Base-by-base conservation (phyloP, 2,329 filamentous ascomycete species). In the Aschersonia sp. region DNA sequence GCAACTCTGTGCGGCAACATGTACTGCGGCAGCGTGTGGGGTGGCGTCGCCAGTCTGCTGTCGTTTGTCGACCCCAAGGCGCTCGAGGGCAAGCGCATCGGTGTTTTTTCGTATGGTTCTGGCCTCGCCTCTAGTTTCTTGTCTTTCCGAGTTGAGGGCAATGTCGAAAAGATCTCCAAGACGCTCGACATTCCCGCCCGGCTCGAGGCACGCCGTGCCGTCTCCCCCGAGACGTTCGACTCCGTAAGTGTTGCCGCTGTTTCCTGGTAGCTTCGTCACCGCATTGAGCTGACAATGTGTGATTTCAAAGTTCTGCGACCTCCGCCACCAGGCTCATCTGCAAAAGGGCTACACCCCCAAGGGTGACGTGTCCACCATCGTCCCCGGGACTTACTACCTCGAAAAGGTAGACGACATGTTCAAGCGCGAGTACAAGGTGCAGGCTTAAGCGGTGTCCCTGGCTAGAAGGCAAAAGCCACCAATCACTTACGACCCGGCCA, bases 341-440 rank as follows among this genome's bases (percentile, higher is more conserved):
- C 77, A 88, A 72, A 90, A 89, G 73, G 70, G 79, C 70, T 92
- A 78, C 69, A 78, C 71, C 53, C 86, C 86, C 52, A 65, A 73
- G 58, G 86, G 86, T 49, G 79, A 79, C 47, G 60, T 73, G 31
- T 82, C 84, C 43, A 84, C 77, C 55, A 75, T 92, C 49, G 62
- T 63, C 51, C 67, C 75, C 50, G 82, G 79, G 50, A 79, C 80
- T 29, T 92, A 90, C 72, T 92, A 89, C 70, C 75, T 92, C 50
- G 79, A 78, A 60, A 80, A 82, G 63, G 76, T 92, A 44, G 85
- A 92, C 60, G 84, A 87, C 57, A 87, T 87, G 84, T 92, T 86
- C 81, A 81, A 84, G 71, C 79, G 86, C 59, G 76, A 77, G 62
- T 92, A 92, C 68, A 68, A 73, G 49, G 63, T 89, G 69, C 85